phyloP scores from a whole-genome alignment of 345 rosid species.

The Euphorbia tirucalli region DNA sequence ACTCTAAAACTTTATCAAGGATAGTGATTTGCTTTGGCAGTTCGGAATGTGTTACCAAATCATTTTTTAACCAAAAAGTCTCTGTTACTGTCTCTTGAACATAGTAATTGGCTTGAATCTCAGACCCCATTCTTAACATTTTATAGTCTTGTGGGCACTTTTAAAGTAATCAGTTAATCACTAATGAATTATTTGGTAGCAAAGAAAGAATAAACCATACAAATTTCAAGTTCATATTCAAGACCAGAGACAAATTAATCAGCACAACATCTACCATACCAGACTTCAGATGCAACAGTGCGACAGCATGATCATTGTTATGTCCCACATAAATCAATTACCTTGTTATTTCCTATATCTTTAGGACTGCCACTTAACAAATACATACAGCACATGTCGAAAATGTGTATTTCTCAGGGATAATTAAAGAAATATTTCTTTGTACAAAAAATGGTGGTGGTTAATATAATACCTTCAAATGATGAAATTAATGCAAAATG shows the following conservation, averaged over 20 bases:
- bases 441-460: background rate
- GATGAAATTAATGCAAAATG: background rate
- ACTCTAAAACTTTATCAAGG: too few species aligned
- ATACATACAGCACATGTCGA: background rate
- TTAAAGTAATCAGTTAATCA: too few species aligned
- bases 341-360: background rate
- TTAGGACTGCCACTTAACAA: background rate
- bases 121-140: too few species aligned
- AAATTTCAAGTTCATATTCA: background rate
- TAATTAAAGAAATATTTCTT: background rate
- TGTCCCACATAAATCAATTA: background rate
- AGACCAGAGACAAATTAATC: background rate
- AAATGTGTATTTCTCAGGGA: background rate
- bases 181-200: too few species aligned
- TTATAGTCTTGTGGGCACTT: too few species aligned
- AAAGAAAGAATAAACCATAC: too few species aligned
- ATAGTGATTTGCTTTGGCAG: too few species aligned
- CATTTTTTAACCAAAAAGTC: too few species aligned
- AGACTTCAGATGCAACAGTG: background rate
- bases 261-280: background rate
- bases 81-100: too few species aligned
- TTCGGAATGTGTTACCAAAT: too few species aligned
- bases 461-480: slow-evolving; percentile 1
- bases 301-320: background rate
- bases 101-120: too few species aligned